These are phyloP conservation scores for Komagataella ulmi DNA, from an alignment of 805 yeast genomes.

Conservation along the genomic window DNA sequence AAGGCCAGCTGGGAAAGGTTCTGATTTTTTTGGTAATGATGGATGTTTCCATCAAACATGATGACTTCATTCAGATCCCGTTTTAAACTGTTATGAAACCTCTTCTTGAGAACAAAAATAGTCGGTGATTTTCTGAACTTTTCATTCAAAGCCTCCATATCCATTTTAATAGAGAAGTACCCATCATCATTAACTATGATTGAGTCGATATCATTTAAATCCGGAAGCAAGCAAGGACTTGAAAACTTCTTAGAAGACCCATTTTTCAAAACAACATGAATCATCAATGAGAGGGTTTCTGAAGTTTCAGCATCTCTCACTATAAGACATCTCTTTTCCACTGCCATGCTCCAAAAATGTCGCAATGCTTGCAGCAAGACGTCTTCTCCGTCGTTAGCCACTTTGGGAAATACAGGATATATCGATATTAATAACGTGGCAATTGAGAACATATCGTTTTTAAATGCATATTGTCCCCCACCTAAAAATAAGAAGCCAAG, in stretches of 20 bases:
- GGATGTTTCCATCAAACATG: neutral
- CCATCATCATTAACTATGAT: conserved; percentile 33
- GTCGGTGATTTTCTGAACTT: conserved; percentile 30
- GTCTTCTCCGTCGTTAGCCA: conserved; percentile 24
- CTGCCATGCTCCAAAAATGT: conserved; percentile 83
- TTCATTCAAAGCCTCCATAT: conserved; percentile 21
- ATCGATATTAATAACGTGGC: conserved; percentile 62
- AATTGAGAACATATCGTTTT: conserved; percentile 42
- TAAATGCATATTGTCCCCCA: conserved; percentile 82
- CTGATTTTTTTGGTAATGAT: neutral
- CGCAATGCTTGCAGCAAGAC: conserved; percentile 75
- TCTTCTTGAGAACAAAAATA: conserved; percentile 35
- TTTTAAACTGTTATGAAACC: conserved; percentile 20
- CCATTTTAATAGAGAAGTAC: conserved; percentile 40
- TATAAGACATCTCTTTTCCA: conserved; percentile 70
- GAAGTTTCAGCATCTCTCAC: conserved; percentile 55
- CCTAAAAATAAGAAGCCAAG: conserved; percentile 84
- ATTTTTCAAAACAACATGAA: conserved; percentile 20
- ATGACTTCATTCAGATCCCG: neutral
- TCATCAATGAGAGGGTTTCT: conserved; percentile 34
- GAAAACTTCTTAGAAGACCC: conserved; percentile 20
- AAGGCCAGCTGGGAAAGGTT: neutral
- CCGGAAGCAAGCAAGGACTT: conserved; percentile 66
- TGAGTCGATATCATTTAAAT: conserved; percentile 29
- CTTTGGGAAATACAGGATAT: conserved; percentile 59